These are phyloP conservation scores for Gossypium longicalyx DNA, from an alignment of 345 rosid genomes.

Conservation along the genomic window DNA sequence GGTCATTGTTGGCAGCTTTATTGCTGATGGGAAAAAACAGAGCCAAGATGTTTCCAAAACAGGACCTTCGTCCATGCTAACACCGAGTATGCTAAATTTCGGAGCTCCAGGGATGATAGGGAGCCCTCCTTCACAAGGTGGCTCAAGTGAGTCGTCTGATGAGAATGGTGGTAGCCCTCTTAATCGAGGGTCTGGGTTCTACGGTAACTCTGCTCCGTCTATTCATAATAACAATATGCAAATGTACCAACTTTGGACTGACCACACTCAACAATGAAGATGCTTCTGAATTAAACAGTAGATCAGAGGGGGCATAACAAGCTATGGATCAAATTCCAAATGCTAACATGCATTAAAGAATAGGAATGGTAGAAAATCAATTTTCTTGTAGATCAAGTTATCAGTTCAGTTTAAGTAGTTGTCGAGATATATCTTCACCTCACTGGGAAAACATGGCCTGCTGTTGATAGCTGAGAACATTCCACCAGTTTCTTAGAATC, in stretches of 20 bases:
- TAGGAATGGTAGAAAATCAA: conserved; percentile 11
- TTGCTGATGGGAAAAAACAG: conserved; percentile 54
- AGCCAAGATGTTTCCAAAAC: conserved; percentile 37
- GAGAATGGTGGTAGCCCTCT: conserved; percentile 60
- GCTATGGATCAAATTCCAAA: conserved; percentile 1
- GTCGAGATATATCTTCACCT: conserved; percentile 1
- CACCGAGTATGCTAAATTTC: conserved; percentile 54
- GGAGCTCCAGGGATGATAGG: conserved; percentile 41
- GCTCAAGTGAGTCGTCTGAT: conserved; percentile 72
- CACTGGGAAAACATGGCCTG: conserved; percentile 1
- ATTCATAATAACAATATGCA: conserved; percentile 47
- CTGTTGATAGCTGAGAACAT: neutral
- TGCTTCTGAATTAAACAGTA: conserved; percentile 7
- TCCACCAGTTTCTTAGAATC: neutral
- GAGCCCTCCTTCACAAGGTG: conserved; percentile 69
- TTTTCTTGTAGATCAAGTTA: conserved; percentile 14
- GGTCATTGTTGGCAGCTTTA: conserved; percentile 90
- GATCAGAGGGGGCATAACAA: neutral
- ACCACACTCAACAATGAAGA: conserved; percentile 48
- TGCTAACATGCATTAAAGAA: conserved; percentile 20
- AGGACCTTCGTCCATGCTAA: conserved; percentile 48
- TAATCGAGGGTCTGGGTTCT: conserved; percentile 35
- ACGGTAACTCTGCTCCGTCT: conserved; percentile 36
- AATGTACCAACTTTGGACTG: conserved; percentile 63
- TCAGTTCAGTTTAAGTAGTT: conserved; percentile 9